Conservation (phyloP, 352 stramenopile genomes). For the Globisporangium cylindrosporum region DNA sequence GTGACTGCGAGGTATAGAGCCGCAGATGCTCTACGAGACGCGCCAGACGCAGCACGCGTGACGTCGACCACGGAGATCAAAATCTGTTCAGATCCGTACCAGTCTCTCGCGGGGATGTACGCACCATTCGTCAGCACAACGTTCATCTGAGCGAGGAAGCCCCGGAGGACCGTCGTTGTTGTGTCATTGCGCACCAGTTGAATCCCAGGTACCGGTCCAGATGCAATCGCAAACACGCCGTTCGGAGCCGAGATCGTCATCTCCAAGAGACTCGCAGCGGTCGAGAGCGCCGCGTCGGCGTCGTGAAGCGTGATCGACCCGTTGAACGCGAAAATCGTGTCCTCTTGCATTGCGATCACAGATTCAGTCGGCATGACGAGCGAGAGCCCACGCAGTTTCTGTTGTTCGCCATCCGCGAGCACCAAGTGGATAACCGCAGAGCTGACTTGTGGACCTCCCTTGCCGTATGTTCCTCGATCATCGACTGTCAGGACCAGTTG, state of each 20-base stretch:
- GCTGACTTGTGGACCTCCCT: constrained; percentile 45
- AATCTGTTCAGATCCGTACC: constrained; percentile 58
- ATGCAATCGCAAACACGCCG: constrained; percentile 27
- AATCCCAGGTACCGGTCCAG: constrained; percentile 16
- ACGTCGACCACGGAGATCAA: constrained; percentile 29
- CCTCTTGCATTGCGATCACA: constrained; percentile 40
- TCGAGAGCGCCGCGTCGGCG: constrained; percentile 20
- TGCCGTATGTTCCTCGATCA: constrained; percentile 48
- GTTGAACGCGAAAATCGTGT: constrained; percentile 32
- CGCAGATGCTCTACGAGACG: constrained; percentile 5
- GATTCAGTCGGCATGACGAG: constrained; percentile 11
- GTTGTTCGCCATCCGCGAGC: constrained; percentile 9
- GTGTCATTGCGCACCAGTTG: constrained; percentile 30
- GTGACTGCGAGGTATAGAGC: constrained; percentile 39
- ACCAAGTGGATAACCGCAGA: constrained; percentile 25
- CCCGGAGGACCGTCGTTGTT: constrained; percentile 30
- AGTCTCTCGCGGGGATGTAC: constrained; percentile 51
- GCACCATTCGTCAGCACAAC: constrained; percentile 40
- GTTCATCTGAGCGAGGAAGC: constrained; percentile 55
- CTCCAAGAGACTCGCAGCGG: constrained; percentile 29
- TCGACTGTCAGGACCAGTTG: constrained; percentile 54
- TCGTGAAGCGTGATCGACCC: constrained; percentile 30
- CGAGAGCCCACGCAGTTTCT: constrained; percentile 1
- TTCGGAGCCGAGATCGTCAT: constrained; percentile 24
- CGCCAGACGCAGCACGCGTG: background rate